Conservation (phyloP, 148 eudicot species). For the Mesembryanthemum crystallinum region DNA sequence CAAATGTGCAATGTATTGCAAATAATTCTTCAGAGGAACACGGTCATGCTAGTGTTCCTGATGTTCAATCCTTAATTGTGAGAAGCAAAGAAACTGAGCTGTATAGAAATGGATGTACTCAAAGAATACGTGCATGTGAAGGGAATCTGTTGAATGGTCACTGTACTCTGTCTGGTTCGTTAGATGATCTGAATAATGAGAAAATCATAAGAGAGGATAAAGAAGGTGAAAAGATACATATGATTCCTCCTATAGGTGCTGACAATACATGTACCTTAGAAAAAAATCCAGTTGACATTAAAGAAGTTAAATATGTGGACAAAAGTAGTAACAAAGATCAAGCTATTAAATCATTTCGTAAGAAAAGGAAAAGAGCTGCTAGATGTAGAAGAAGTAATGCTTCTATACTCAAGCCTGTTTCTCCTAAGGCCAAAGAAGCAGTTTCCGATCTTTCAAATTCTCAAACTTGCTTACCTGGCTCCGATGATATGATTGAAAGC, state of each 20-base stretch:
- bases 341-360: slow-evolving; percentile 10
- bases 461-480: slow-evolving; percentile 11
- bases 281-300: slow-evolving; percentile 21
- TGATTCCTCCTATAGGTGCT: slow-evolving; percentile 15
- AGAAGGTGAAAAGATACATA: slow-evolving; percentile 27
- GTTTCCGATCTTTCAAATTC: slow-evolving; percentile 12
- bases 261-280: slow-evolving; percentile 17
- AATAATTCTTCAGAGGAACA: slow-evolving; percentile 14
- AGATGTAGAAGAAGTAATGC: slow-evolving; percentile 30
- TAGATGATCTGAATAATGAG: slow-evolving; percentile 30
- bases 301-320: slow-evolving; percentile 11
- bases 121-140: slow-evolving; percentile 74
- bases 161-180: slow-evolving; percentile 31
- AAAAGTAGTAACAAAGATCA: slow-evolving; percentile 15
- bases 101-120: slow-evolving; percentile 70
- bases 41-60: slow-evolving; percentile 31
- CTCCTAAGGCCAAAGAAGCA: slow-evolving; percentile 11
- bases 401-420: slow-evolving; percentile 21
- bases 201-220: slow-evolving; percentile 25
- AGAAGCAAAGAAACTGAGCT: slow-evolving; percentile 58
- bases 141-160: slow-evolving; percentile 46
- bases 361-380: slow-evolving; percentile 31
- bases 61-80: slow-evolving; percentile 56
- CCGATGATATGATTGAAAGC: slow-evolving; percentile 19
- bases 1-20: slow-evolving; percentile 17